phyloP scores from a whole-genome alignment of 257 asterid genomes.

The Solanum infundibuliforme region DNA sequence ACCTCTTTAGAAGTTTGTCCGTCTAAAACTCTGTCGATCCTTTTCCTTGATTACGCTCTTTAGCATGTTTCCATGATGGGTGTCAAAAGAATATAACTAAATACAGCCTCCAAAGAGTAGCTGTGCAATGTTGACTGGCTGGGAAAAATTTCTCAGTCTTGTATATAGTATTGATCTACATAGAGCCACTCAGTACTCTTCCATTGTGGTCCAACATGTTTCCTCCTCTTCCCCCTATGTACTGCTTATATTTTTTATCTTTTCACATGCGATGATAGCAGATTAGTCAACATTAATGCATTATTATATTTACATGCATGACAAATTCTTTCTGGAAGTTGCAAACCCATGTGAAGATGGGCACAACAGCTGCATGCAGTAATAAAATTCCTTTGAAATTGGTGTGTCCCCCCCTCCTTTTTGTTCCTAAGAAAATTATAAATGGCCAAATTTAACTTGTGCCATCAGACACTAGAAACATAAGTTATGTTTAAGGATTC shows the following conservation, averaged over 20 bases:
- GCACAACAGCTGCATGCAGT: neutral
- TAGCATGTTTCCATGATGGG: neutral
- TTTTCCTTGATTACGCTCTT: neutral
- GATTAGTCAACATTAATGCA: slow-evolving; percentile 8
- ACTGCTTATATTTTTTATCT: neutral
- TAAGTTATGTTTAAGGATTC: neutral
- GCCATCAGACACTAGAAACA: neutral
- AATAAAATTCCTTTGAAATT: slow-evolving; percentile 13
- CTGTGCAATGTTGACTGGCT: slow-evolving; percentile 20
- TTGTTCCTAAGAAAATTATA: neutral
- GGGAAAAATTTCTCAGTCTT: slow-evolving; percentile 19
- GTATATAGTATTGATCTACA: slow-evolving; percentile 25
- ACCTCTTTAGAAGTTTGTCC: neutral
- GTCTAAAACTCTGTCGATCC: neutral
- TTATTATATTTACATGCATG: slow-evolving; percentile 14
- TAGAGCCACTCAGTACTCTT: slow-evolving; percentile 48
- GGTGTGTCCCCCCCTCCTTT: neutral
- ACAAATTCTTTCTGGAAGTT: slow-evolving; percentile 15
- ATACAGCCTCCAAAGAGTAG: neutral
- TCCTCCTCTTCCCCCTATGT: neutral
- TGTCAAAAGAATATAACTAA: neutral
- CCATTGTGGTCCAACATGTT: slow-evolving; percentile 11
- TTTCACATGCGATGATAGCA: slow-evolving; percentile 5
- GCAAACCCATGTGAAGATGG: slow-evolving; percentile 34
- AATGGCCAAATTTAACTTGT: neutral